These are phyloP conservation scores for Starmerella bombicola DNA, from an alignment of 805 yeast species.

Conservation along the genomic window DNA sequence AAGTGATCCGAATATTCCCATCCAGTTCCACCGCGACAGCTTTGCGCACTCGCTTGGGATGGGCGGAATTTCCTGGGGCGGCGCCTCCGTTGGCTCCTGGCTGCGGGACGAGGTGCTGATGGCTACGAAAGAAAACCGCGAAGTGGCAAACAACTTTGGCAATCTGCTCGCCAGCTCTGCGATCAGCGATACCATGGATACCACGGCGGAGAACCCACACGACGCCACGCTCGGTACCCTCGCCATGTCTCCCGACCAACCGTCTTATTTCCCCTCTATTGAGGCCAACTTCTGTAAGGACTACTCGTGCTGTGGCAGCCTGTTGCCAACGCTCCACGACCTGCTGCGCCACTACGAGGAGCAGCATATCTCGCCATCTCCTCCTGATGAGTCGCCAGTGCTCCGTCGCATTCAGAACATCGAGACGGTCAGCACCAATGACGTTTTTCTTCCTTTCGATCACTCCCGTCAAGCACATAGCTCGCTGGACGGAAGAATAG, in stretches of 20 bases:
- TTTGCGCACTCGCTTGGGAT: conserved; percentile 94
- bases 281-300: conserved; percentile 96
- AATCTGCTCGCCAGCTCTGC: conserved; percentile 11
- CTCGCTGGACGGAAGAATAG: background rate
- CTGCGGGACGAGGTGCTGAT: conserved; percentile 61
- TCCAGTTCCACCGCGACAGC: conserved; percentile 65
- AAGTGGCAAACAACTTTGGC: background rate
- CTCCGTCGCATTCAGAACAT: conserved; percentile 39
- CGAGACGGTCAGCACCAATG: conserved; percentile 87
- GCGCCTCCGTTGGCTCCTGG: conserved; percentile 91
- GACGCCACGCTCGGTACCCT: background rate
- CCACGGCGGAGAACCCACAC: conserved; percentile 1
- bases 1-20: conserved; percentile 15
- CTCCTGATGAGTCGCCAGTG: conserved; percentile 32
- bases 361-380: conserved; percentile 64
- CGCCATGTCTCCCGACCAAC: conserved; percentile 30
- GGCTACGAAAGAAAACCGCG: conserved; percentile 21
- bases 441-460: conserved; percentile 52
- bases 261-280: conserved; percentile 77
- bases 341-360: conserved; percentile 90
- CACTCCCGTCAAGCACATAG: background rate
- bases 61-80: conserved; percentile 98
- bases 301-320: conserved; percentile 89
- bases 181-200: conserved; percentile 4
- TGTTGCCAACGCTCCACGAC: conserved; percentile 87